Evolutionary conservation across 352 stramenopile genomes (phyloP), one percentile per base, ranked within the genome.

Genomic region (Elongisporangium senticosum): DNA sequence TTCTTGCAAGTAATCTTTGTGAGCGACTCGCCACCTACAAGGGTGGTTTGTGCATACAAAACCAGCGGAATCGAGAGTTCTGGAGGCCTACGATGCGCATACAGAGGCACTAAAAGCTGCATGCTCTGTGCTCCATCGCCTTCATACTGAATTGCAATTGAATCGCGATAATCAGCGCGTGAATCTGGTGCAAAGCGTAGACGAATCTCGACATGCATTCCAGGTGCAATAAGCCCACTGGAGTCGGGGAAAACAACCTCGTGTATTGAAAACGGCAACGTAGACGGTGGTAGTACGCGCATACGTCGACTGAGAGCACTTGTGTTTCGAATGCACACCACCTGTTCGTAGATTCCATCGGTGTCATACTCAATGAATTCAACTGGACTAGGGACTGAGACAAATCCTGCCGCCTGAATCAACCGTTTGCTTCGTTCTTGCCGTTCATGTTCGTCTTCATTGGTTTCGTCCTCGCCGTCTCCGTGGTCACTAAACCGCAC

Each of bases 261-360:
- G 4, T 69, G 52, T 51, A 93, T 64, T 0, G 77, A 86, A 47
- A 93, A 93, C 56, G 74, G 85, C 22, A 88, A 63, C 15, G 79
- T 87, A 11, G 60, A 63, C 11, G 84, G 79, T 17, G 82, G 80
- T 7, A 92, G 57, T n/a, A 92, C 68, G 21, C 82, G 82, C 49
- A 81, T 56, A 2, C 80, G 77, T 15, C 82, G 71, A 39, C 79
- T 87, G 8, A 89, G 52, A 1, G 49, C 8, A n/a, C 69, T 81
- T 15, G 62, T 74, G 55, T 93, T 93, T 55, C 79, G 80, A 1
- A 93, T 24, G 17, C 79, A 74, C 37, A 90, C 66, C 5, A 73
- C 59, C 57, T 92, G 79, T 61, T 94, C 80, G 67, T 94, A 92
- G 15, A 90, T 67, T n/a, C 82, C 82, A 26, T 75, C 80, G 17